Evolutionary conservation across 208 protist genomes (phyloP).

Genomic region (Crithidia bombi): DNA sequence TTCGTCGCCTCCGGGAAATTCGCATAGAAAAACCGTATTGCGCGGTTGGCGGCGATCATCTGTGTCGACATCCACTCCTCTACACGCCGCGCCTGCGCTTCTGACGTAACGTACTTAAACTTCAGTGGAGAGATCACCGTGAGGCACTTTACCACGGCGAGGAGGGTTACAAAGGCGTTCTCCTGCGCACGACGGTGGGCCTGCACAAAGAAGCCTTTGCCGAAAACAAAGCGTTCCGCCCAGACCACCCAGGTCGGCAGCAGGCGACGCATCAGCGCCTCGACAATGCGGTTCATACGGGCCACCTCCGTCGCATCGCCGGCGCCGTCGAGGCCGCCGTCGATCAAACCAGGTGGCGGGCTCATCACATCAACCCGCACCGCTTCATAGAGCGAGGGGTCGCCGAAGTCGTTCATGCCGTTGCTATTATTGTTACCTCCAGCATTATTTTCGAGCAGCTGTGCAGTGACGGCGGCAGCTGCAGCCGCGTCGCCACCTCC

Average conservation of each 20-base stretch:
- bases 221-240: slow-evolving; percentile 57
- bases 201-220: slow-evolving; percentile 50
- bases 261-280: slow-evolving; percentile 50
- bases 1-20: slow-evolving; percentile 73
- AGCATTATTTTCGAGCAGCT: not conserved
- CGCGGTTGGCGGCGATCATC: slow-evolving; percentile 47
- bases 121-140: slow-evolving; percentile 52
- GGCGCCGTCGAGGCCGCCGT: slow-evolving; percentile 6
- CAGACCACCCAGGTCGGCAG: slow-evolving; percentile 66
- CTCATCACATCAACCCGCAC: slow-evolving; percentile 23
- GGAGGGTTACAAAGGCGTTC: slow-evolving; percentile 82
- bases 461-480: slow-evolving; percentile 1
- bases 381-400: slow-evolving; percentile 4
- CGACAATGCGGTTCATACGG: slow-evolving; percentile 29
- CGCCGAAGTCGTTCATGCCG: not conserved
- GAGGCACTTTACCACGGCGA: slow-evolving; percentile 73
- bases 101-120: slow-evolving; percentile 58
- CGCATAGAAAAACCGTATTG: slow-evolving; percentile 78
- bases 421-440: not conserved
- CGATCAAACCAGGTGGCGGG: slow-evolving; percentile 6
- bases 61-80: slow-evolving; percentile 64
- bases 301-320: slow-evolving; percentile 11
- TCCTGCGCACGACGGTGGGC: slow-evolving; percentile 72
- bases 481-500: not conserved
- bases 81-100: slow-evolving; percentile 55